phyloP scores from a whole-genome alignment of 2,329 filamentous ascomycete species.

The Chaetomium olivaceum region DNA sequence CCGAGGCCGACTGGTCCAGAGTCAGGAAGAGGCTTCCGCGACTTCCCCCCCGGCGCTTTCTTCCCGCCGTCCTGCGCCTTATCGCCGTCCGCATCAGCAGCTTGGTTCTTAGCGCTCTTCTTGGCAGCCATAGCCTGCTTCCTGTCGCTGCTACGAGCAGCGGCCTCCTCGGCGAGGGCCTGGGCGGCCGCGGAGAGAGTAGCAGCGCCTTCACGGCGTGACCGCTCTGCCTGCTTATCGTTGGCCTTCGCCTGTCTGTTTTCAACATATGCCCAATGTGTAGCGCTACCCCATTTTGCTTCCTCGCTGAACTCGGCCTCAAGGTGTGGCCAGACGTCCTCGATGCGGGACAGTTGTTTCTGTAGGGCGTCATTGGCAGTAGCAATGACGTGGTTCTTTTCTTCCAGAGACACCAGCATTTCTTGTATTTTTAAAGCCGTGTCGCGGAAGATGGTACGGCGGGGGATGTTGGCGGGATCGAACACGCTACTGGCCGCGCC shows the following conservation, averaged over 20 bases:
- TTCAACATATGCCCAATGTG: slow-evolving; percentile 94
- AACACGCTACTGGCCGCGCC: slow-evolving; percentile 49
- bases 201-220: slow-evolving; percentile 75
- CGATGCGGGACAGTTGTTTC: slow-evolving; percentile 79
- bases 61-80: slow-evolving; percentile 55
- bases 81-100: slow-evolving; percentile 65
- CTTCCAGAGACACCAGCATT: slow-evolving; percentile 87
- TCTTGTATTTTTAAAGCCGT: slow-evolving; percentile 77
- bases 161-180: slow-evolving; percentile 78
- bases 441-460: slow-evolving; percentile 74
- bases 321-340: slow-evolving; percentile 83
- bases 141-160: slow-evolving; percentile 78
- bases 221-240: slow-evolving; percentile 66
- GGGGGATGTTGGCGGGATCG: slow-evolving; percentile 60
- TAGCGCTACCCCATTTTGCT: slow-evolving; percentile 85
- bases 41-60: slow-evolving; percentile 63
- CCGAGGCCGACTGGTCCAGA: slow-evolving; percentile 58
- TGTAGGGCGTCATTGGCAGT: slow-evolving; percentile 88
- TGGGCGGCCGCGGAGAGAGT: slow-evolving; percentile 76
- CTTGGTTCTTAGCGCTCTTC: slow-evolving; percentile 68
- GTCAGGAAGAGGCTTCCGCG: slow-evolving; percentile 58
- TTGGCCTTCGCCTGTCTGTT: slow-evolving; percentile 67
- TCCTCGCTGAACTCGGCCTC: slow-evolving; percentile 91
- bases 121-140: slow-evolving; percentile 80
- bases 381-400: slow-evolving; percentile 95